phyloP scores from a whole-genome alignment of 2,329 filamentous ascomycete species.

The Ophidiomyces ophidiicola region DNA sequence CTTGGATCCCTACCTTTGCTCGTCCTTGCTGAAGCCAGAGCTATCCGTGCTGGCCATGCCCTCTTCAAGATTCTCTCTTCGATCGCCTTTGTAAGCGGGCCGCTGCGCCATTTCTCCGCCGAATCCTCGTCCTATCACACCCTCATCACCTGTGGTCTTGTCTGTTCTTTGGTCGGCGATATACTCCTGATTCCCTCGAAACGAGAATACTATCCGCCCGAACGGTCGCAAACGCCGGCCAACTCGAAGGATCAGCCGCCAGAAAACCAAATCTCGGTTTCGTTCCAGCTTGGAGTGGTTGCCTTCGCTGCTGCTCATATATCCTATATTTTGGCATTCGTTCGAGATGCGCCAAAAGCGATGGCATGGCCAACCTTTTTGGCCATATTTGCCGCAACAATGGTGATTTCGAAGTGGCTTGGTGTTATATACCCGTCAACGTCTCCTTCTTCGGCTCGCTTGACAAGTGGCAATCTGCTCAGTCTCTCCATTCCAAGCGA shows the following conservation, averaged over 20 bases:
- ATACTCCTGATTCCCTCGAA: constrained; percentile 21
- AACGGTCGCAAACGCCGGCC: neutral
- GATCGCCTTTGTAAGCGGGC: constrained; percentile 19
- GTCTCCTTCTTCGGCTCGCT: neutral
- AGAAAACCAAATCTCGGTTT: constrained; percentile 16
- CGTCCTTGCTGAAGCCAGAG: constrained; percentile 19
- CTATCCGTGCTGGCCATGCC: constrained; percentile 19
- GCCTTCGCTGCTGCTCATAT: constrained; percentile 23
- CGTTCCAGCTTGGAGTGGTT: constrained; percentile 22
- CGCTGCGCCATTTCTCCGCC: constrained; percentile 15
- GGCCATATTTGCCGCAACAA: constrained; percentile 16
- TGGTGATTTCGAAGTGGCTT: constrained; percentile 18
- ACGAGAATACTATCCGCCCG: constrained; percentile 16
- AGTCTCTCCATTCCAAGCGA: constrained; percentile 18
- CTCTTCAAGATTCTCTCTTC: constrained; percentile 25
- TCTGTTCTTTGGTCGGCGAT: constrained; percentile 21
- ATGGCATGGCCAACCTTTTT: constrained; percentile 15
- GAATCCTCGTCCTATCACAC: constrained; percentile 17
- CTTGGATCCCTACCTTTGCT: constrained; percentile 19
- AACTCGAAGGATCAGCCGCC: neutral
- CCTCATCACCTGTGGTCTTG: constrained; percentile 19
- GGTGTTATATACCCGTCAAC: constrained; percentile 21
- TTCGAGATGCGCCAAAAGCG: constrained; percentile 12
- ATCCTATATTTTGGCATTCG: constrained; percentile 22
- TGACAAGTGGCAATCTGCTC: constrained; percentile 17